Evolutionary conservation across 441 rosid species (phyloP).

Genomic region (Adansonia madagascariensis): DNA sequence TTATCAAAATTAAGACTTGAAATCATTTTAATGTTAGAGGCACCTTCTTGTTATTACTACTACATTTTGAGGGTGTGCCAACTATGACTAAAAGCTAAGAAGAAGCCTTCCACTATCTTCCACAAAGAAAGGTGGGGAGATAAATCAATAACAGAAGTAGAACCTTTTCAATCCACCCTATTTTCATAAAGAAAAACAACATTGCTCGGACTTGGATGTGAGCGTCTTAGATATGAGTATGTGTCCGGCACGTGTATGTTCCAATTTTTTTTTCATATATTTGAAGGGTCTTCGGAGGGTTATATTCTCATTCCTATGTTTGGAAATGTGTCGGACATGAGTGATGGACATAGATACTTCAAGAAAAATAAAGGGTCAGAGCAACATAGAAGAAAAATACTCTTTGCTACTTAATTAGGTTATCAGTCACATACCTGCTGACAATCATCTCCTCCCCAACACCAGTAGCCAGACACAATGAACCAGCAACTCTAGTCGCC

Average conservation of each 20-base stretch:
- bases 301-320: no score
- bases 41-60: background rate
- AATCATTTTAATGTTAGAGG: background rate
- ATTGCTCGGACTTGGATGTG: no score
- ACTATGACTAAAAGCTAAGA: background rate
- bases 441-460: constrained; percentile 98
- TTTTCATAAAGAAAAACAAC: no score
- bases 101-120: background rate
- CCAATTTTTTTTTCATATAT: no score
- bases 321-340: no score
- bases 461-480: constrained; percentile 94
- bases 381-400: background rate
- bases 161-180: background rate
- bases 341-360: no score
- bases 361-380: no score
- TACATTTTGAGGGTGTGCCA: background rate
- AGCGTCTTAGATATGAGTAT: no score
- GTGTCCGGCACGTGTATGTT: no score
- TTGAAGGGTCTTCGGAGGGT: no score
- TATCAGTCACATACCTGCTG: constrained; percentile 50
- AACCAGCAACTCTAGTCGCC: constrained; percentile 99
- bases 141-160: background rate
- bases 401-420: background rate
- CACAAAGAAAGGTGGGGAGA: background rate
- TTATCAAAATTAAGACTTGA: background rate